Evolutionary conservation across 441 rosid species (phyloP).

Genomic region (Viola pubescens): DNA sequence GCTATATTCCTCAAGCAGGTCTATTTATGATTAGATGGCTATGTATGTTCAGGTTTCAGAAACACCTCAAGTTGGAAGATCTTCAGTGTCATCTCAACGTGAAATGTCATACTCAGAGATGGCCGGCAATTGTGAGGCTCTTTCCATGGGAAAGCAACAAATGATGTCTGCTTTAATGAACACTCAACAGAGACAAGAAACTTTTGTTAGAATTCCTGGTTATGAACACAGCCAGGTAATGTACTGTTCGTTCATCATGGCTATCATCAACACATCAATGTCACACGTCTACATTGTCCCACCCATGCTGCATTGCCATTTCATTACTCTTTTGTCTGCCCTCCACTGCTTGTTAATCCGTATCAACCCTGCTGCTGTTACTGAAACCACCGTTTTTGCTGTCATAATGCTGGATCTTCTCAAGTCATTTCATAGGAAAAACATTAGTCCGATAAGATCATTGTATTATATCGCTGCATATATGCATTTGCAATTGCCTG

Average conservation of each 20-base stretch:
- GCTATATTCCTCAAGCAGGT: background rate
- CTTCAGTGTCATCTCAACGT: slow-evolving; percentile 50
- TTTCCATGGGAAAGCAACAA: slow-evolving; percentile 70
- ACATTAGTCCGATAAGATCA: too few relatives aligned
- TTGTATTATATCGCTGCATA: too few relatives aligned
- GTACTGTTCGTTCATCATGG: background rate
- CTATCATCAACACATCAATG: slow-evolving; percentile 1
- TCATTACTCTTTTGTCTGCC: background rate
- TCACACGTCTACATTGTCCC: background rate
- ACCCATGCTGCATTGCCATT: background rate
- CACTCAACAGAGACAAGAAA: slow-evolving; percentile 34
- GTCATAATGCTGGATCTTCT: background rate
- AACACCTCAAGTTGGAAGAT: slow-evolving; percentile 69
- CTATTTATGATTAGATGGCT: background rate
- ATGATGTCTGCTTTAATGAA: slow-evolving; percentile 62
- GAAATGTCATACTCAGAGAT: slow-evolving; percentile 70
- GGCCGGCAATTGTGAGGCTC: slow-evolving; percentile 83
- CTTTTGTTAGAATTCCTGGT: slow-evolving; percentile 15
- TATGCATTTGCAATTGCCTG: too few relatives aligned
- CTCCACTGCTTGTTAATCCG: background rate
- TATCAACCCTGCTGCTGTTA: background rate
- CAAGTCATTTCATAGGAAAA: background rate
- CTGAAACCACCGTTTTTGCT: background rate
- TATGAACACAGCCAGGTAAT: slow-evolving; percentile 14
- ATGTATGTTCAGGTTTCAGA: slow-evolving; percentile 43